Conservation (phyloP, 805 yeast species). For the Wickerhamiella brachini region DNA sequence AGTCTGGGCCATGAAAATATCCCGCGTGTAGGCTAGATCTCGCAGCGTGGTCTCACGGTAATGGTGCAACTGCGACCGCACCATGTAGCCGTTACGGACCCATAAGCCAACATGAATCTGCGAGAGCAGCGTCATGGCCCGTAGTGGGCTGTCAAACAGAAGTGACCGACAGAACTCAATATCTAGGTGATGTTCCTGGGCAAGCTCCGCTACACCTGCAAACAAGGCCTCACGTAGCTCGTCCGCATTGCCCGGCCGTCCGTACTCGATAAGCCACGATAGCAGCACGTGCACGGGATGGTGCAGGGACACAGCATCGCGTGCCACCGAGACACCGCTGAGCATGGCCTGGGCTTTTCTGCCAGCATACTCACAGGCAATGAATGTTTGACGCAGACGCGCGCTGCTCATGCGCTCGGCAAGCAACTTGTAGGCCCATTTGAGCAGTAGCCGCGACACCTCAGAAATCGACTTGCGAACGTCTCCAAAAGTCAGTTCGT, state of each 20-base stretch:
- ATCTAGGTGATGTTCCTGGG: conserved; percentile 3
- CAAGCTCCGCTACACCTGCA: neutral
- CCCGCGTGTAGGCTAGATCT: conserved; percentile 72
- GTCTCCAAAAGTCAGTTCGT: conserved; percentile 9
- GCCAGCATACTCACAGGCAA: conserved; percentile 1
- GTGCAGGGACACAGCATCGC: conserved; percentile 47
- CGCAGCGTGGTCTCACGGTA: conserved; percentile 67
- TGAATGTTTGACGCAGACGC: neutral
- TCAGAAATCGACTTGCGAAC: conserved; percentile 13
- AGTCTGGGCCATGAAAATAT: conserved; percentile 55
- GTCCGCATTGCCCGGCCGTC: conserved; percentile 16
- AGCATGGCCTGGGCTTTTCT: neutral
- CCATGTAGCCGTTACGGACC: conserved; percentile 86
- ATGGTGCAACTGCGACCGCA: conserved; percentile 63
- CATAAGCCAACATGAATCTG: conserved; percentile 83
- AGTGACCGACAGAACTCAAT: conserved; percentile 16
- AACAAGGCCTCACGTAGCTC: conserved; percentile 16
- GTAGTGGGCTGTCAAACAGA: conserved; percentile 59
- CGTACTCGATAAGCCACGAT: conserved; percentile 54
- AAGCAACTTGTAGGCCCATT: conserved; percentile 16
- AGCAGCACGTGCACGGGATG: conserved; percentile 70
- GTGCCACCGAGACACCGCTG: conserved; percentile 22
- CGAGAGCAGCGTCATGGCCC: conserved; percentile 62
- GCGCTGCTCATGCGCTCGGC: neutral
- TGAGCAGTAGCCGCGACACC: conserved; percentile 15